Evolutionary conservation across 306 rosid species (phyloP).

Genomic region (Cucumis cinereus): DNA sequence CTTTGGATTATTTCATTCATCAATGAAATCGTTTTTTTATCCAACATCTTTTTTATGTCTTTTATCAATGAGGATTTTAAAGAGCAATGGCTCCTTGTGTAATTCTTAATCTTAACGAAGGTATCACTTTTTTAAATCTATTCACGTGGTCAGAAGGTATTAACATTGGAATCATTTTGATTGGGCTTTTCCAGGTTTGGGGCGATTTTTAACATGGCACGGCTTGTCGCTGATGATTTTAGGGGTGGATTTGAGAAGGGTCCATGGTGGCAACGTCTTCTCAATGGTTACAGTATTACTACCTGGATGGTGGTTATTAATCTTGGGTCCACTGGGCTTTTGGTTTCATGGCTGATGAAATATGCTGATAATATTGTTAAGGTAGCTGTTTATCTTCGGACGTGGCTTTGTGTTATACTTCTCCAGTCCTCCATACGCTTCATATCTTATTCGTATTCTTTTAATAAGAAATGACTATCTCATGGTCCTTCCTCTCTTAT

Average conservation of each 20-base stretch:
- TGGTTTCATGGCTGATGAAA: constrained; percentile 95
- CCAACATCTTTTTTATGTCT: too few relatives aligned
- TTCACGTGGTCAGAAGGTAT: not conserved
- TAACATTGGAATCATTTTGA: not conserved
- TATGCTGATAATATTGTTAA: constrained; percentile 95
- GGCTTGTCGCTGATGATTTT: constrained; percentile 72
- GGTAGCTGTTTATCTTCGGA: constrained; percentile 21
- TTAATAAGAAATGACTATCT: not conserved
- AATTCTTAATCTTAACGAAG: not conserved
- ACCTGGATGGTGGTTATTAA: constrained; percentile 90
- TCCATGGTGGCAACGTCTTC: constrained; percentile 91
- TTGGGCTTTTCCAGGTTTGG: constrained; percentile 56
- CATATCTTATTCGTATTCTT: not conserved
- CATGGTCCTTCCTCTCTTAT: not conserved
- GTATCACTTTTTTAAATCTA: not conserved
- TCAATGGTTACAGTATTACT: constrained; percentile 67
- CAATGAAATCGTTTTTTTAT: too few relatives aligned
- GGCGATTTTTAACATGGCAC: constrained; percentile 74
- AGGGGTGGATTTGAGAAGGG: constrained; percentile 85
- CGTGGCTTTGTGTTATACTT: not conserved
- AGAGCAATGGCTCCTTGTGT: not conserved
- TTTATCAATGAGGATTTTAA: not conserved
- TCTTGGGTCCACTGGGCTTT: constrained; percentile 91
- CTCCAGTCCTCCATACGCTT: not conserved
- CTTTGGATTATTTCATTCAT: too few relatives aligned